Percentiles rank a stretch among this genome's conserved stretches.
phyloP scores from a whole-genome alignment of 116 monocot genomes.

The Thalassia testudinum region DNA sequence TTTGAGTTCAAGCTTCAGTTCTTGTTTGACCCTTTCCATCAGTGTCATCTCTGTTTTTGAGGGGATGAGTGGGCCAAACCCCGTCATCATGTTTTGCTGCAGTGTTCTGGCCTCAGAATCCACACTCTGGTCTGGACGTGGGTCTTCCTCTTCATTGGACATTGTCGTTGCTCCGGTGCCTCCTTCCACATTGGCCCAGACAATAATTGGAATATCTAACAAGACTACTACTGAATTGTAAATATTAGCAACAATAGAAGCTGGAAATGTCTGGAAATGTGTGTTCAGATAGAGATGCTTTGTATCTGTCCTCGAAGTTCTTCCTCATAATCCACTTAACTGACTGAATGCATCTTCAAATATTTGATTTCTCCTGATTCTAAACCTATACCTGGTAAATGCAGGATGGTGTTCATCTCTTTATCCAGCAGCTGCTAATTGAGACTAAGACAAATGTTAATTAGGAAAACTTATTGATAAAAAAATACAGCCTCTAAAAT shows the following conservation, averaged over 20 bases:
- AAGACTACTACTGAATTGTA: too few species aligned
- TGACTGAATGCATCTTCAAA: conserved; percentile 94
- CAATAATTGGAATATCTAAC: not conserved
- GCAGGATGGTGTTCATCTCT: conserved; percentile 31
- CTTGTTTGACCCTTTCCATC: conserved; percentile 95
- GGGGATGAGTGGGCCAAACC: conserved; percentile 81
- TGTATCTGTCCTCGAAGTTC: conserved; percentile 66
- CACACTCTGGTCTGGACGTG: conserved; percentile 32
- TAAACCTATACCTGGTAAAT: conserved; percentile 40
- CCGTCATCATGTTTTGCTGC: conserved; percentile 66
- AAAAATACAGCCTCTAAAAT: too few species aligned
- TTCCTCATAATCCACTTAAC: conserved; percentile 48
- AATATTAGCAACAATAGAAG: not conserved
- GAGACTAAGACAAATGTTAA: conserved; percentile 31
- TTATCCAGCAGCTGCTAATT: conserved; percentile 50
- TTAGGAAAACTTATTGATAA: too few species aligned
- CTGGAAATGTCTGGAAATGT: too few species aligned
- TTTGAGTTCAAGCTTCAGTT: conserved; percentile 80
- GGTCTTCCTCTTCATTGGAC: conserved; percentile 88
- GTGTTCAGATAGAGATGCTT: too few species aligned
- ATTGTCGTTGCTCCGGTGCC: conserved; percentile 88
- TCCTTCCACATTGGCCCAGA: conserved; percentile 52
- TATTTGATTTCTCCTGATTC: conserved; percentile 82
- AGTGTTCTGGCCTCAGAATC: conserved; percentile 36
- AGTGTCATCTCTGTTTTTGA: conserved; percentile 81